Base-by-base conservation (phyloP, 257 asterid species). In the Vinca minor region DNA sequence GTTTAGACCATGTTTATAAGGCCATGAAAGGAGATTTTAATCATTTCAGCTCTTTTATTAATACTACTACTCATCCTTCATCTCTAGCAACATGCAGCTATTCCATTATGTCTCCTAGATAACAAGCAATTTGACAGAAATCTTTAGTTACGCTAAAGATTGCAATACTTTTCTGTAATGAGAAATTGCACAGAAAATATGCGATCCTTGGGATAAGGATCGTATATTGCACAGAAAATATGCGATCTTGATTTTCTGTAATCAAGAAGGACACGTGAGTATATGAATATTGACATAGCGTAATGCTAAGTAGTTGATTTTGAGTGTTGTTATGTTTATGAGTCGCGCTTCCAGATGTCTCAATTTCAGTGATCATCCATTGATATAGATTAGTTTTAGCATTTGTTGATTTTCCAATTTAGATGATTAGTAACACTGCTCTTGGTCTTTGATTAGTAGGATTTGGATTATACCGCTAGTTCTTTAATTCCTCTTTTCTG, bases 91-190 rank as follows among this genome's bases (percentile, higher is more conserved):
- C 98, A 3, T 91, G 96, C 78, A 91, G 94, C 73, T 63, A 84
- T 66, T 83, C 96, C 68, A 68, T 92, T 50, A 77, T 91, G 86
- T 88, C 98, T 14, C 96, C 98, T 0, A 88, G 96, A 91, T 91
- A 69, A 50, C n/a, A 45, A 47, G 42, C 21, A 5, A 55, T 9
- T 59, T 17, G n/a, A 63, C 57, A 9, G 9, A 45, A 55, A 44
- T 7, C 38, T 34, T 34, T n/a, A n/a, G n/a, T n/a, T 13, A 44
- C 17, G 49, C 49, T 44, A 44, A 44, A 44, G 47, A 42, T 42
- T 42, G 47, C 47, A 1, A 42, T 42, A 14, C 2, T 42, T 12
- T 39, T 1, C n/a, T n/a, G n/a, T n/a, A n/a, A n/a, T n/a, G n/a
- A n/a, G n/a, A n/a, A n/a, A n/a, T n/a, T n/a, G n/a, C n/a, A n/a